Base-by-base conservation (phyloP, 176 grass and related monocot genomes). In the Eragrostis curvula region DNA sequence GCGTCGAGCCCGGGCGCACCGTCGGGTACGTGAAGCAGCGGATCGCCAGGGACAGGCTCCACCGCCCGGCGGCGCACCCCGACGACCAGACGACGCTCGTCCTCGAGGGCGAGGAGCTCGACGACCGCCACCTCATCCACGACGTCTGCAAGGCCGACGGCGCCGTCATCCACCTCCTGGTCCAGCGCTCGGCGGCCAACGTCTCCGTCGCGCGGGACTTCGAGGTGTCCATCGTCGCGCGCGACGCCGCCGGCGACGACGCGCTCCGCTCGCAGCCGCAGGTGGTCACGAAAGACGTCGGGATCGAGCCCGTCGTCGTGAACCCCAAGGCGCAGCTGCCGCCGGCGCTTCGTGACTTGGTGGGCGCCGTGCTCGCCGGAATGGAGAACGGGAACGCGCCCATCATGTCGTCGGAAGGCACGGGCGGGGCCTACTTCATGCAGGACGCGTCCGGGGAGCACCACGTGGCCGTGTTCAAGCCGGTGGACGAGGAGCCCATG, bases 401-500 rank as follows among this genome's bases (percentile, higher is more conserved):
- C 41, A 43, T 90, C 21, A 87, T 92, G 84, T 92, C 85, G 59
- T 85, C 68, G 0, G 92, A 89, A 82, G 92, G 92, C 69, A 91
- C 83, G 28, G 83, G 88, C 17, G 92, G 86, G 13, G 89, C 84
- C 21, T 95, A 95, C 72, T 89, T 92, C 53, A 95, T 92, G 92
- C 72, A 71, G 52, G 87, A 87, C 70, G 29, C 59, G 21, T 50
- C 70, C 68, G 85, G 87, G 24, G 73, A 79, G 12, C 32, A 36
- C 32, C 68, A 79, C 48, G 30, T 89, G 24, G 85, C 81, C 25
- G 84, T 95, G 43, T 95, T 92, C 80, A 95, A 95, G 69, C 89
- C 92, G n/a, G 66, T 70, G 28, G 93, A 92, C 80, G 89, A 95
- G 85, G 89, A 92, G 77, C 93, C 93, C 20, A 89, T 95, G 89